Evolutionary conservation across 108 stramenopile species (phyloP).

Genomic region (Nitzschia sp.): DNA sequence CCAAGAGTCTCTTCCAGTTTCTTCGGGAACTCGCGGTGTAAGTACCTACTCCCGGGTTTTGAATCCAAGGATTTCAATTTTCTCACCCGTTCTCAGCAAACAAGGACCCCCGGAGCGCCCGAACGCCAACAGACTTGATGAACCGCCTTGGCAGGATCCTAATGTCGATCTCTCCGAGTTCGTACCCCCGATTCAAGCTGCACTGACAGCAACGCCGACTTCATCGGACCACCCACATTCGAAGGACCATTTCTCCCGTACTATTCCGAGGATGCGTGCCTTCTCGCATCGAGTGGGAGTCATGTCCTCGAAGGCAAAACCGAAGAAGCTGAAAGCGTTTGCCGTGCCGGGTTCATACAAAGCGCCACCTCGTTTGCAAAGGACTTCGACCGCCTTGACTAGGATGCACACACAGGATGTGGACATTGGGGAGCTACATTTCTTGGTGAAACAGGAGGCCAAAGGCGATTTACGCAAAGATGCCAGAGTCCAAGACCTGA

Average conservation of each 20-base stretch:
- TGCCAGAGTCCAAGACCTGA: conserved; percentile 97
- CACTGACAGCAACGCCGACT: conserved; percentile 65
- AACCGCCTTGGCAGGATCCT: conserved; percentile 44
- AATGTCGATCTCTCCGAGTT: conserved; percentile 68
- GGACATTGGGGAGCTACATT: conserved; percentile 86
- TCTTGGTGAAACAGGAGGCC: conserved; percentile 97
- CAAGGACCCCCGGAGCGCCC: conserved; percentile 9
- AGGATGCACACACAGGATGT: background rate
- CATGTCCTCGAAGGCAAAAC: conserved; percentile 95
- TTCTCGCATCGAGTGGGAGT: conserved; percentile 65
- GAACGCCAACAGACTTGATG: background rate
- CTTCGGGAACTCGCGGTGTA: conserved; percentile 67
- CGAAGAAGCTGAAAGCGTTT: conserved; percentile 86
- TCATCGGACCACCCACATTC: conserved; percentile 27
- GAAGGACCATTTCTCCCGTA: conserved; percentile 64
- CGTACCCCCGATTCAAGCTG: conserved; percentile 89
- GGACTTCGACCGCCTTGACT: background rate
- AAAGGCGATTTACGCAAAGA: conserved; percentile 99
- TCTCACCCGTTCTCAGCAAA: background rate
- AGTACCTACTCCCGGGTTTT: conserved; percentile 15
- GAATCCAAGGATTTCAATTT: background rate
- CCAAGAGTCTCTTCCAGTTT: conserved; percentile 60
- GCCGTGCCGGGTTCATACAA: conserved; percentile 43
- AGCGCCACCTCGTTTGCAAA: conserved; percentile 1
- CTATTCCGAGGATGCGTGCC: conserved; percentile 79